Conservation (phyloP, 441 rosid species). For the Theobroma grandiflorum region DNA sequence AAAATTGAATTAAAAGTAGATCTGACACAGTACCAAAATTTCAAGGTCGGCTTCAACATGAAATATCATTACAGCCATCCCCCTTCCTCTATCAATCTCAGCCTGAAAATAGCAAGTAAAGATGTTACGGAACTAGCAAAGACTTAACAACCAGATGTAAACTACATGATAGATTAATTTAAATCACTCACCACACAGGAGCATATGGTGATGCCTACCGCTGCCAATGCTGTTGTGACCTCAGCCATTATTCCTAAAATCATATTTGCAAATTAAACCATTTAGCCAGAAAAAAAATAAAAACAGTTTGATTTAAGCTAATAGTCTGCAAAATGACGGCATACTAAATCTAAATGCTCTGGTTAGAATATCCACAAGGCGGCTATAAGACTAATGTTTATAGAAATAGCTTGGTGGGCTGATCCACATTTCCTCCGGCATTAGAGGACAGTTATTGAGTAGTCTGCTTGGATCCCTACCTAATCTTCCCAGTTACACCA, state of each 20-base stretch:
- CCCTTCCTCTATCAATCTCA: constrained; percentile 89
- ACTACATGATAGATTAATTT: constrained; percentile 11
- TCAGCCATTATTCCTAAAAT: constrained; percentile 90
- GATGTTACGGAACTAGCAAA: constrained; percentile 18
- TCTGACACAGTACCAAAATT: constrained; percentile 61
- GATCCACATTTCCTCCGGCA: neutral
- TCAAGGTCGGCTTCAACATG: constrained; percentile 83
- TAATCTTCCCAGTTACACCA: neutral
- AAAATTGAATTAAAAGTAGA: neutral
- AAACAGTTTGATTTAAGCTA: neutral
- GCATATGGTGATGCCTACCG: constrained; percentile 73
- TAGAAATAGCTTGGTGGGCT: neutral
- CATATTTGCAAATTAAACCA: constrained; percentile 9
- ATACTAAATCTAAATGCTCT: neutral
- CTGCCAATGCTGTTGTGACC: constrained; percentile 76
- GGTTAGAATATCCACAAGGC: neutral
- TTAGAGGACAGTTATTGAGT: neutral
- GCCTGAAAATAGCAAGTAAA: constrained; percentile 52
- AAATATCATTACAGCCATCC: constrained; percentile 91
- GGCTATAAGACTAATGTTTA: neutral
- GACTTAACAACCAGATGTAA: neutral
- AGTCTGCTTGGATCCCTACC: neutral
- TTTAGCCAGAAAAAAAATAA: constrained; percentile 13
- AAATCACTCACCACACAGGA: constrained; percentile 86
- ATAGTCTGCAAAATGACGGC: neutral